Conservation (phyloP, 805 yeast species). For the Cyberlindnera misumaiensis region DNA sequence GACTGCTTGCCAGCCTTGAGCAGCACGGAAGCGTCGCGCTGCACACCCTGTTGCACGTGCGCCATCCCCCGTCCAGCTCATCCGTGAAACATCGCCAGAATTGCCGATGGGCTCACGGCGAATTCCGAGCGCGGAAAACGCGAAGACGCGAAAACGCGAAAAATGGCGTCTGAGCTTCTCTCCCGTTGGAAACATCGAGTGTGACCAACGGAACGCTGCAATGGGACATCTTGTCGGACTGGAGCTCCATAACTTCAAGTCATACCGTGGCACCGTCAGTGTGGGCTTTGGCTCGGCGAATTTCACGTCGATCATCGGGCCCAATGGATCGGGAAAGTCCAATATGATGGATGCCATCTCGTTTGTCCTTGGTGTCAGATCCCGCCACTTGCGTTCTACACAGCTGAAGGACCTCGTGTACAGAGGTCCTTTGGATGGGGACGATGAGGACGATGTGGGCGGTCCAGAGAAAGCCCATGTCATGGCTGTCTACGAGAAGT, state of each 20-base stretch:
- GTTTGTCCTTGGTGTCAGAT: slow-evolving; percentile 82
- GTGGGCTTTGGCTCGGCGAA: slow-evolving; percentile 78
- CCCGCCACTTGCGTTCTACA: slow-evolving; percentile 68
- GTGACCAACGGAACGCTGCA: not conserved
- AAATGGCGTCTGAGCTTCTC: not conserved
- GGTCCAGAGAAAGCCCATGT: slow-evolving; percentile 57
- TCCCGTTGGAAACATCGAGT: not conserved
- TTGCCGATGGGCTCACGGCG: too few relatives aligned
- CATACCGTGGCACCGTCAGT: slow-evolving; percentile 69
- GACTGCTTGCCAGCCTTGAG: too few relatives aligned
- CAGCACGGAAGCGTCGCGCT: too few relatives aligned
- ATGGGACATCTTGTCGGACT: slow-evolving; percentile 84
- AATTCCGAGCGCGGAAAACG: too few relatives aligned
- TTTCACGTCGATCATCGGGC: slow-evolving; percentile 92
- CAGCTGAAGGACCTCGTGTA: slow-evolving; percentile 73
- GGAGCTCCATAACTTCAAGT: slow-evolving; percentile 83
- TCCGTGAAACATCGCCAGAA: too few relatives aligned
- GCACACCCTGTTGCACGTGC: too few relatives aligned
- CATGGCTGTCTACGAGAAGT: slow-evolving; percentile 64
- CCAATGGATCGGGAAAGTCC: slow-evolving; percentile 98
- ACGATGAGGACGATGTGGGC: slow-evolving; percentile 14
- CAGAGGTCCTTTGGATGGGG: slow-evolving; percentile 49
- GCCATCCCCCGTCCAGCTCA: too few relatives aligned
- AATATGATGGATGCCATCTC: slow-evolving; percentile 97
- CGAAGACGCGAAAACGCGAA: slow-evolving; percentile 1